phyloP scores from a whole-genome alignment of 2,329 filamentous ascomycete genomes.

The Paracamarosporium sp. region DNA sequence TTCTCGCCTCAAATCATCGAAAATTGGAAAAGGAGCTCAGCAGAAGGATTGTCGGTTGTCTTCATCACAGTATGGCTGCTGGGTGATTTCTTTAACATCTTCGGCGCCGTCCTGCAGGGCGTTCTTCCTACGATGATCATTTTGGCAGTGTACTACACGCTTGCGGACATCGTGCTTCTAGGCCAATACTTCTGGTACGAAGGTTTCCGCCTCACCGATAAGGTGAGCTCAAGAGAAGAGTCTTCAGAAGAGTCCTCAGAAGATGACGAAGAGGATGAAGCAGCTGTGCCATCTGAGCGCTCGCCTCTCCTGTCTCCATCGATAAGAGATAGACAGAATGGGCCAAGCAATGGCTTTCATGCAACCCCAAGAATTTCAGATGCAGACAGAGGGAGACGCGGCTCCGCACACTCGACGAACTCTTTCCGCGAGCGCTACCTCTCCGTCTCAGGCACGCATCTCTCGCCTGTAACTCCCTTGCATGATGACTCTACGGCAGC shows the following conservation, averaged over 20 bases:
- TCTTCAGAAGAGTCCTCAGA: slow-evolving; percentile 25
- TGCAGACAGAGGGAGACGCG: slow-evolving; percentile 38
- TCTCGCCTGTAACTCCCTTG: slow-evolving; percentile 85
- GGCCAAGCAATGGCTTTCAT: slow-evolving; percentile 17
- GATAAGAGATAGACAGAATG: slow-evolving; percentile 30
- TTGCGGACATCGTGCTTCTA: slow-evolving; percentile 87
- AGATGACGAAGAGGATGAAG: slow-evolving; percentile 25
- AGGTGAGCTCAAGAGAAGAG: slow-evolving; percentile 25
- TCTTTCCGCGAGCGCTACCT: slow-evolving; percentile 56
- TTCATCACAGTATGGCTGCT: slow-evolving; percentile 93
- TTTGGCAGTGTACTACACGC: slow-evolving; percentile 90
- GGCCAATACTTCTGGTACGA: slow-evolving; percentile 95
- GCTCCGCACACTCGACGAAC: slow-evolving; percentile 37
- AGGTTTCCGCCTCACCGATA: slow-evolving; percentile 66
- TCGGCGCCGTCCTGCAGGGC: slow-evolving; percentile 88
- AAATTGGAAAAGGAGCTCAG: slow-evolving; percentile 84
- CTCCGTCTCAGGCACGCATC: slow-evolving; percentile 69
- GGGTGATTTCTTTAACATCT: slow-evolving; percentile 95
- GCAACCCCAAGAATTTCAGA: slow-evolving; percentile 45
- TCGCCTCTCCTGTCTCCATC: slow-evolving; percentile 42
- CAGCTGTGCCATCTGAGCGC: slow-evolving; percentile 44
- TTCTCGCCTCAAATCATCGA: slow-evolving; percentile 97
- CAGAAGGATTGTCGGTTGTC: slow-evolving; percentile 86
- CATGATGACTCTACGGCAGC: slow-evolving; percentile 49
- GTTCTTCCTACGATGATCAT: slow-evolving; percentile 96